Base-by-base conservation (phyloP, 2,329 filamentous ascomycete genomes). In the Claviceps sp. region DNA sequence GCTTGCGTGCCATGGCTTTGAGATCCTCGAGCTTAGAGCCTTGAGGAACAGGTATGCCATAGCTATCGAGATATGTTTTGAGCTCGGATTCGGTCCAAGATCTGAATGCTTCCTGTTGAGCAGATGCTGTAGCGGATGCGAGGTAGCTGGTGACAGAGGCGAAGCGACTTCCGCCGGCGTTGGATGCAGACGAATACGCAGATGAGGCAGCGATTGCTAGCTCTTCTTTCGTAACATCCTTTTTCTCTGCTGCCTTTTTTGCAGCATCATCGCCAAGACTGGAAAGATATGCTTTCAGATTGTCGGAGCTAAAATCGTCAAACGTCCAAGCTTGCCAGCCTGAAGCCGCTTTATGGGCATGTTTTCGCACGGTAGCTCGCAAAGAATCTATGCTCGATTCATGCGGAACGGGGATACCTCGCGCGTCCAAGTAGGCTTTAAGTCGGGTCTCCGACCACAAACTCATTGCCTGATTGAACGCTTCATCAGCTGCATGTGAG, bases 51-150 rank as follows among this genome's bases (percentile, higher is more conserved):
- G 73, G 67, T 42, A 91, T 71, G 40, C 87, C 87, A 57, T 89
- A 91, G 55, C 81, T 85, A 63, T 91, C 87, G 6, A 91, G 77
- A 62, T 90, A 91, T 1, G 78, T 71, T 73, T 91, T 90, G 55
- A 93, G 72, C 26, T 91, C 85, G 46, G 76, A 77, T 60, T 81
- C 76, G 52, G 76, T 85, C 87, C 87, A 91, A 1, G 78, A 79
- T 50, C 89, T 81, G 57, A 91, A 91, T 1, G 78, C 72, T 24
- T 68, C 73, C 47, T 80, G 72, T 71, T 87, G 89, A 47, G 75
- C 84, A 9, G 77, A 63, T 52, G 77, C 76, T 4, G 86, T 87
- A 30, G 81, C 80, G 54, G 80, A 71, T 9, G 82, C 70, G 2
- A 90, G 72, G 60, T 86, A 87, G 51, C 78, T 85, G 8, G 85